Evolutionary conservation across 768 basidiomycete species (phyloP).

Genomic region (Megacollybia marginata): DNA sequence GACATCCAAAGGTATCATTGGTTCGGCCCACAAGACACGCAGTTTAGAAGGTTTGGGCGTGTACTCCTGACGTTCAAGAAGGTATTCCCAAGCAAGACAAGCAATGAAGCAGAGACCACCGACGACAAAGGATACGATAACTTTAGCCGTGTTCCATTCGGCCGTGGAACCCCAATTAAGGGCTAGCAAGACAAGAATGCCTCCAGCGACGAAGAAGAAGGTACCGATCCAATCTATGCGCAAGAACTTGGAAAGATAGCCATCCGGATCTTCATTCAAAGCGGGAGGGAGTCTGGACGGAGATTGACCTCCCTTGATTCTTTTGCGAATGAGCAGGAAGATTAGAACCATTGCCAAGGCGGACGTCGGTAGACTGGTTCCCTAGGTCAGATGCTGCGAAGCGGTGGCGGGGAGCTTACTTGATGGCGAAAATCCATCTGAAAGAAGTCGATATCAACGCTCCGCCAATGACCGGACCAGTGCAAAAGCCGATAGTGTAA

Average conservation of each 20-base stretch:
- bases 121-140: constrained; percentile 40
- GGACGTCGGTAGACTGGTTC: constrained; percentile 30
- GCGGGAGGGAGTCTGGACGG: constrained; percentile 7
- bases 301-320: constrained; percentile 13
- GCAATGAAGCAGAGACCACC: constrained; percentile 32
- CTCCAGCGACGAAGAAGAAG: constrained; percentile 32
- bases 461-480: constrained; percentile 41
- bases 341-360: constrained; percentile 28
- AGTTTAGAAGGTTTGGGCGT: not conserved
- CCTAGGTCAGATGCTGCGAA: not conserved
- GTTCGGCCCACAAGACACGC: constrained; percentile 19
- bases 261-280: constrained; percentile 1
- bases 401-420: constrained; percentile 22
- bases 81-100: constrained; percentile 36
- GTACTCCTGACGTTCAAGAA: constrained; percentile 22
- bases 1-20: constrained; percentile 40
- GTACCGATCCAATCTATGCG: constrained; percentile 43
- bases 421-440: constrained; percentile 52
- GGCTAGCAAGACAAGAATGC: constrained; percentile 40
- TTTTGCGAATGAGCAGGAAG: constrained; percentile 32
- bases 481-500: constrained; percentile 32
- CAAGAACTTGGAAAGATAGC: constrained; percentile 19
- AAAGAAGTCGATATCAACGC: constrained; percentile 30
- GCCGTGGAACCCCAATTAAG: constrained; percentile 43
- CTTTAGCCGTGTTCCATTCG: constrained; percentile 31